A percentile compares a stretch with the other conserved stretches of the same genome.
These are phyloP conservation scores for Akanthomyces lecanii DNA, from an alignment of 2,329 filamentous ascomycete genomes.

Conservation along the genomic window DNA sequence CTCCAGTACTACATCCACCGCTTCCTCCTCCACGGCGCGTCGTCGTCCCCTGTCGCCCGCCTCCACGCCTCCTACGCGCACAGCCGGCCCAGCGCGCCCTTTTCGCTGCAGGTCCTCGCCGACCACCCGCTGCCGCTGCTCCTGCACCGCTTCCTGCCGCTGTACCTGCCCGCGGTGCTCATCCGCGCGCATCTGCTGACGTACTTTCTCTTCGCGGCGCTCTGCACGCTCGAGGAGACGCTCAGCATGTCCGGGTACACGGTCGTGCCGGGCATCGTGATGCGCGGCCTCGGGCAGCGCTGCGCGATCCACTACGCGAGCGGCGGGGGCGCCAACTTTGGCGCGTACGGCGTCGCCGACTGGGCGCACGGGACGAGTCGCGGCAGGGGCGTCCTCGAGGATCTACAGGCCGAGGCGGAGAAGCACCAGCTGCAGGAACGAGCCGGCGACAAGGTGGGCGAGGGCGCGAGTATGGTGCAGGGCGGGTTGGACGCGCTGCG, in stretches of 20 bases:
- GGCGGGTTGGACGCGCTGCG: slow-evolving; percentile 30
- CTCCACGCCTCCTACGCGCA: slow-evolving; percentile 48
- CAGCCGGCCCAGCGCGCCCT: slow-evolving; percentile 50
- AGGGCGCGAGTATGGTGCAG: slow-evolving; percentile 32
- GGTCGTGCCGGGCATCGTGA: slow-evolving; percentile 49
- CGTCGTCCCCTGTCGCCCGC: slow-evolving; percentile 33
- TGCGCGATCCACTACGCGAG: slow-evolving; percentile 52
- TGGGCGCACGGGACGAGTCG: slow-evolving; percentile 55
- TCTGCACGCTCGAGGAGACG: slow-evolving; percentile 64
- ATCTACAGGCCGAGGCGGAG: slow-evolving; percentile 51
- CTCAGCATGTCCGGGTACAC: slow-evolving; percentile 66
- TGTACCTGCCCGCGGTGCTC: slow-evolving; percentile 60
- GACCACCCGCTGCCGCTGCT: slow-evolving; percentile 66
- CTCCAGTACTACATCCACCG: slow-evolving; percentile 73
- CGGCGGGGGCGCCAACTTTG: slow-evolving; percentile 55
- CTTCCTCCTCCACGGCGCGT: slow-evolving; percentile 57
- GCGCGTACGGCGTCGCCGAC: slow-evolving; percentile 59
- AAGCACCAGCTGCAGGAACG: slow-evolving; percentile 50
- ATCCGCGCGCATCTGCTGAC: slow-evolving; percentile 69
- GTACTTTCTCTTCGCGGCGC: slow-evolving; percentile 59
- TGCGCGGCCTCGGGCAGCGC: slow-evolving; percentile 46
- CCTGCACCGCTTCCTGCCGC: slow-evolving; percentile 58
- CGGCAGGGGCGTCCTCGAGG: slow-evolving; percentile 49
- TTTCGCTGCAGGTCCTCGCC: slow-evolving; percentile 59
- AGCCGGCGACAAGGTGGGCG: slow-evolving; percentile 30